Evolutionary conservation across 352 stramenopile species (phyloP).

Genomic region (Globisporangium viniferum): DNA sequence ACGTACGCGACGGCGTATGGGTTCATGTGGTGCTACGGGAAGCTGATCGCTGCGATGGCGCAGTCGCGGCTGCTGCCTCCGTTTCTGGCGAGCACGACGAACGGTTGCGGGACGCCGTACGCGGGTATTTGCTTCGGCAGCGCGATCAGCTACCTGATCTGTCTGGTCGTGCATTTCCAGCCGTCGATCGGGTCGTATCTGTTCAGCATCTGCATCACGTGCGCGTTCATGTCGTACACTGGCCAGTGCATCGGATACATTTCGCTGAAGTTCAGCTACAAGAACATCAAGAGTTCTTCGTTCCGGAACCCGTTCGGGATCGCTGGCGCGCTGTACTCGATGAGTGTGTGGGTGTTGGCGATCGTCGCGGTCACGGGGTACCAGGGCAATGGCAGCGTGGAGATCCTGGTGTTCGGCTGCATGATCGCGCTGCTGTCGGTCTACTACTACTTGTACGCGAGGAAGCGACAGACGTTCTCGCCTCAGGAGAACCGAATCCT

Average conservation of each 20-base stretch:
- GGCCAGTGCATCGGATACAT: constrained; percentile 27
- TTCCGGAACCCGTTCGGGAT: constrained; percentile 22
- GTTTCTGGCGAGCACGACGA: constrained; percentile 23
- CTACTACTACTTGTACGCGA: constrained; percentile 20
- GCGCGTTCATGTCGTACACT: constrained; percentile 22
- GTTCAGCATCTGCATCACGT: constrained; percentile 7
- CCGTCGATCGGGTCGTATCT: neutral
- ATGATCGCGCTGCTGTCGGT: constrained; percentile 7
- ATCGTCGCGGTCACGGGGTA: constrained; percentile 14
- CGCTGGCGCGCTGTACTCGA: constrained; percentile 20
- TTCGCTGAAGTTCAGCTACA: constrained; percentile 18
- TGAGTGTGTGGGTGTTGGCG: constrained; percentile 12
- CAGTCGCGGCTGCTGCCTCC: constrained; percentile 34
- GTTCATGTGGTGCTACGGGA: constrained; percentile 58
- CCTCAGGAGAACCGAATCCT: constrained; percentile 22
- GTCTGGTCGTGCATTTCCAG: constrained; percentile 20
- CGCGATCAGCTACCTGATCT: constrained; percentile 30
- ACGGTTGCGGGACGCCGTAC: constrained; percentile 18
- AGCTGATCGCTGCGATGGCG: constrained; percentile 48
- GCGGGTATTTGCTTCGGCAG: constrained; percentile 25
- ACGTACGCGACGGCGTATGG: constrained; percentile 52
- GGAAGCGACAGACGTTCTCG: constrained; percentile 23
- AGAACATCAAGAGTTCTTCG: constrained; percentile 23
- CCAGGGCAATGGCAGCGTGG: constrained; percentile 14
- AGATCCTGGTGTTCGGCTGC: neutral